phyloP scores from a whole-genome alignment of 768 basidiomycete species.

The Russula earlei region DNA sequence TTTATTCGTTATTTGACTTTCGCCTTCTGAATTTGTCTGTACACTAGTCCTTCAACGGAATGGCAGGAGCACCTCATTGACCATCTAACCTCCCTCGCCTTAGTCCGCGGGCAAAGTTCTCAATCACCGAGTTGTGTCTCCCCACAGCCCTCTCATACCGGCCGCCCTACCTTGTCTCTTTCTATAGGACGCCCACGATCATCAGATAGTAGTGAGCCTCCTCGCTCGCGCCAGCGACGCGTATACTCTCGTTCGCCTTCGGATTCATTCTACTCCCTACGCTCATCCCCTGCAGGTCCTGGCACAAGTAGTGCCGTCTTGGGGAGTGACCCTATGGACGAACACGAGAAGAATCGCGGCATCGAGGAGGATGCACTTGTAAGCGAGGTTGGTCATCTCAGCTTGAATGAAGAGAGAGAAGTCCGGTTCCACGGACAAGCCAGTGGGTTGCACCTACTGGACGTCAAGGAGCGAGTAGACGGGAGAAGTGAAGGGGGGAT shows the following conservation, averaged over 20 bases:
- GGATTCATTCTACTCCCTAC: slow-evolving; percentile 7
- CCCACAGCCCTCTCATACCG: background rate
- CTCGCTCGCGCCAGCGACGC: slow-evolving; percentile 14
- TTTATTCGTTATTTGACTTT: background rate
- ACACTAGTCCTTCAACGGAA: slow-evolving; percentile 63
- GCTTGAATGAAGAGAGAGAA: slow-evolving; percentile 79
- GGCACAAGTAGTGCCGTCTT: background rate
- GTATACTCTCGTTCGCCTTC: slow-evolving; percentile 7
- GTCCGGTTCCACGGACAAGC: slow-evolving; percentile 83
- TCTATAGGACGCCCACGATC: slow-evolving; percentile 1
- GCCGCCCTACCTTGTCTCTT: slow-evolving; percentile 13
- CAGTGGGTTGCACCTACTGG: slow-evolving; percentile 69
- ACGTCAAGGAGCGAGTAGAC: slow-evolving; percentile 49
- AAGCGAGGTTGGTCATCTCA: slow-evolving; percentile 77
- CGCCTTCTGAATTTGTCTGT: background rate
- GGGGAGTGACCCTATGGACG: slow-evolving; percentile 11
- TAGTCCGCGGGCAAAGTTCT: slow-evolving; percentile 22
- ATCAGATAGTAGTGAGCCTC: slow-evolving; percentile 6
- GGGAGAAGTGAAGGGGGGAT: slow-evolving; percentile 66
- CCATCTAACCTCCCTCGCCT: slow-evolving; percentile 25
- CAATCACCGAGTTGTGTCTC: slow-evolving; percentile 18
- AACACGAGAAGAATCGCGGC: slow-evolving; percentile 19
- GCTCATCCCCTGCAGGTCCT: slow-evolving; percentile 12
- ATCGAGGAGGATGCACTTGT: slow-evolving; percentile 39
- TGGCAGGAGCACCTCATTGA: slow-evolving; percentile 65